Conservation (phyloP, 352 stramenopile genomes). For the Achlya hypogyna region DNA sequence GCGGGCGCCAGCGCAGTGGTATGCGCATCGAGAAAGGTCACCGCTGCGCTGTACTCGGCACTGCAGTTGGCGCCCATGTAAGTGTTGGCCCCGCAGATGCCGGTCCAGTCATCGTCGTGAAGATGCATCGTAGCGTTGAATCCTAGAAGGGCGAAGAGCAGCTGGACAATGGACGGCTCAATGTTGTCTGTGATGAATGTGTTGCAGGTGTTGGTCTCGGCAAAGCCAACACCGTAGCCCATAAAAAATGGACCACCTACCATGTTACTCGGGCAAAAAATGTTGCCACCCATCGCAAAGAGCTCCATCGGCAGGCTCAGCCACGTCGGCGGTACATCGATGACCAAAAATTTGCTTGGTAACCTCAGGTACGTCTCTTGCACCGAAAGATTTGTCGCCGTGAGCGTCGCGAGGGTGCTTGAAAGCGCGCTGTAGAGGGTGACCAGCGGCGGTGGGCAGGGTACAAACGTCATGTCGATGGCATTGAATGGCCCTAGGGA, state of each 20-base stretch:
- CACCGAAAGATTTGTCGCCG: not conserved
- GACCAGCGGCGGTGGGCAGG: not conserved
- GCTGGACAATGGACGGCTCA: not conserved
- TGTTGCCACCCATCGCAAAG: not conserved
- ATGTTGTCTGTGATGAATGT: conserved; percentile 1
- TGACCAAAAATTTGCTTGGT: not conserved
- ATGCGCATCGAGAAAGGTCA: not conserved
- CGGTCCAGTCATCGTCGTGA: not conserved
- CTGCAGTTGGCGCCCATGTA: not conserved
- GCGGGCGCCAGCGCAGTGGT: not conserved
- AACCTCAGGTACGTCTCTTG: not conserved
- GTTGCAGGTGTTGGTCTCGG: not conserved
- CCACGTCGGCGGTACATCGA: not conserved
- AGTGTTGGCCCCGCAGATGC: not conserved
- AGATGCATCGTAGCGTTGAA: not conserved
- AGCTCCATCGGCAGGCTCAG: not conserved
- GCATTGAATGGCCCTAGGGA: not conserved
- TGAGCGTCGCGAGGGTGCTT: not conserved
- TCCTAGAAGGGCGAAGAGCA: conserved; percentile 2
- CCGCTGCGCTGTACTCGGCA: not conserved
- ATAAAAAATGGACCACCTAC: not conserved
- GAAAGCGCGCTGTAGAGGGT: not conserved
- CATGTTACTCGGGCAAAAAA: not conserved
- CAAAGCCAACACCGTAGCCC: not conserved
- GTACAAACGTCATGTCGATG: not conserved